A percentile compares a stretch with the other conserved stretches of the same genome.
These are phyloP conservation scores for Phytophthora cryptogea DNA, from an alignment of 352 stramenopile genomes.

Conservation along the genomic window DNA sequence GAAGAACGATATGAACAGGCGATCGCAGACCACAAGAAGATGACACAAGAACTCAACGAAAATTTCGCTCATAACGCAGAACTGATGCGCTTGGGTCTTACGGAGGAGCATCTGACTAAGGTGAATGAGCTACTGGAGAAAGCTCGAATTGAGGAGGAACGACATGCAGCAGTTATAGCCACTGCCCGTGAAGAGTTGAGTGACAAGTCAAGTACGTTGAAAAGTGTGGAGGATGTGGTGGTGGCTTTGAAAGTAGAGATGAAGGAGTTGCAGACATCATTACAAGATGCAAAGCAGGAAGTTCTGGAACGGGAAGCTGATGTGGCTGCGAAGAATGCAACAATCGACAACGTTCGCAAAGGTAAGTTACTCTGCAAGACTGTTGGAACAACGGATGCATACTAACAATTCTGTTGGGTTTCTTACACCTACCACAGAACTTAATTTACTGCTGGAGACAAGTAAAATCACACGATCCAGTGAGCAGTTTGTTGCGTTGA, in stretches of 20 bases:
- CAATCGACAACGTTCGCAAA: constrained; percentile 63
- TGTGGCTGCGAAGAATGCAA: constrained; percentile 41
- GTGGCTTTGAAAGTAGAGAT: constrained; percentile 14
- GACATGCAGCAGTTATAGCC: constrained; percentile 11
- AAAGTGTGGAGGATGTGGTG: constrained; percentile 2
- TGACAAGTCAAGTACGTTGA: constrained; percentile 8
- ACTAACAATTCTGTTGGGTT: neutral
- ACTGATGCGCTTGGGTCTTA: constrained; percentile 18
- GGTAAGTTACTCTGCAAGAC: constrained; percentile 10
- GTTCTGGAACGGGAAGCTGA: constrained; percentile 36
- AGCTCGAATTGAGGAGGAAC: constrained; percentile 18
- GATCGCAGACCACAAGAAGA: constrained; percentile 9
- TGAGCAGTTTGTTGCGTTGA: constrained; percentile 36
- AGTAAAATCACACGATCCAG: constrained; percentile 25
- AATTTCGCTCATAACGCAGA: constrained; percentile 24
- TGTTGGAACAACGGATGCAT: neutral
- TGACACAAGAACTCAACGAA: constrained; percentile 11
- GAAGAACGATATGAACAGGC: constrained; percentile 6
- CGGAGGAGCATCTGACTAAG: constrained; percentile 30
- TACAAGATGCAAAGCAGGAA: constrained; percentile 17
- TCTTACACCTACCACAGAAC: constrained; percentile 25
- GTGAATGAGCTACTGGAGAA: constrained; percentile 31
- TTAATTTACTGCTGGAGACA: constrained; percentile 32
- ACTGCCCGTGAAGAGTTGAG: constrained; percentile 13
- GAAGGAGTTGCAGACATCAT: constrained; percentile 14